Percentiles rank a stretch among this genome's conserved stretches.
phyloP scores from a whole-genome alignment of 768 basidiomycete genomes.

The Amanita brunnescens region DNA sequence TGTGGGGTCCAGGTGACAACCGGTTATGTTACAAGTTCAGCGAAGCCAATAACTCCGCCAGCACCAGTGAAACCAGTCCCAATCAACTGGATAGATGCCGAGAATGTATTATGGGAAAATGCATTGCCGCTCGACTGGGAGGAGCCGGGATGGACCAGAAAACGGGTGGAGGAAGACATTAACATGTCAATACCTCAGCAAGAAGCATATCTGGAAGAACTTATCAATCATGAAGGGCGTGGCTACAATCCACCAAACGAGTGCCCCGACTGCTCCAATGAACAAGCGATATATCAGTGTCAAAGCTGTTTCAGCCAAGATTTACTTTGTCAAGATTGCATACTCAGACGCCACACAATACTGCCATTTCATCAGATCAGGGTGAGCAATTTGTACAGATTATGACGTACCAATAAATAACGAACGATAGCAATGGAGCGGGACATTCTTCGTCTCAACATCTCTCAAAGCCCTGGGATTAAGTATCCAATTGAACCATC shows the following conservation, averaged over 20 bases:
- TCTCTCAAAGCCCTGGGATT: slow-evolving; percentile 14
- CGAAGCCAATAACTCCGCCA: not conserved
- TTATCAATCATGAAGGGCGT: slow-evolving; percentile 10
- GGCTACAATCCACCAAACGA: not conserved
- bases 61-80: not conserved
- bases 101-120: not conserved
- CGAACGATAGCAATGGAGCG: not conserved
- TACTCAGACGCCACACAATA: not conserved
- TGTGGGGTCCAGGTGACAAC: not conserved
- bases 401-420: not conserved
- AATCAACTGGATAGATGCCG: not conserved
- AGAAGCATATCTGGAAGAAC: slow-evolving; percentile 9
- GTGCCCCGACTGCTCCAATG: not conserved
- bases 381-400: slow-evolving; percentile 1
- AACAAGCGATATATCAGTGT: slow-evolving; percentile 5
- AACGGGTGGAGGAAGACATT: not conserved
- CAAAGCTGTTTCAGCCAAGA: slow-evolving; percentile 3
- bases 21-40: not conserved
- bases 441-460: not conserved
- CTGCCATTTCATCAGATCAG: slow-evolving; percentile 8
- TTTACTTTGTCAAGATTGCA: slow-evolving; percentile 6
- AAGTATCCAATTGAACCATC: slow-evolving; percentile 8
- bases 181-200: not conserved
- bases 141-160: not conserved
- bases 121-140: too few species aligned